Conservation (phyloP, 306 rosid genomes). For the Vigna unguiculata region DNA sequence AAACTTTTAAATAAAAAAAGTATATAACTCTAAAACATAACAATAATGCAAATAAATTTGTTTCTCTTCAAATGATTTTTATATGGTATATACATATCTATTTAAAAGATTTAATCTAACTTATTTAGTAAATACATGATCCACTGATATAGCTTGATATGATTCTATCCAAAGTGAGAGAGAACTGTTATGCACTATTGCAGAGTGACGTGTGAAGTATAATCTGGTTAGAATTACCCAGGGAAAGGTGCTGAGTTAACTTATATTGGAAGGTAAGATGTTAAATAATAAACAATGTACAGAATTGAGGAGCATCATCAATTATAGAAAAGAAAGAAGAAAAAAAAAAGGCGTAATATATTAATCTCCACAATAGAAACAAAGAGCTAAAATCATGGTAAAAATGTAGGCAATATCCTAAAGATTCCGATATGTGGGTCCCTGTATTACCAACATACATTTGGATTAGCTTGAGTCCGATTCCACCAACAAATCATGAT, state of each 20-base stretch:
- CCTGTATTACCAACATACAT: slow-evolving; percentile 38
- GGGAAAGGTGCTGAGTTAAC: not conserved
- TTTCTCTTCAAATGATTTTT: not conserved
- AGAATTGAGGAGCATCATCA: slow-evolving; percentile 36
- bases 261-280: not conserved
- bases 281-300: slow-evolving; percentile 18
- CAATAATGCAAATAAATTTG: too few species aligned
- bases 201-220: too few species aligned
- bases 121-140: too few species aligned
- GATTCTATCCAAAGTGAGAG: too few species aligned
- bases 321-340: not conserved
- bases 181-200: too few species aligned
- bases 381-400: slow-evolving; percentile 48
- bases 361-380: slow-evolving; percentile 23
- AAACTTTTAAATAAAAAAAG: too few species aligned
- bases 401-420: slow-evolving; percentile 54
- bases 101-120: too few species aligned
- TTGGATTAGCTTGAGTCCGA: slow-evolving; percentile 46
- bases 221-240: not conserved
- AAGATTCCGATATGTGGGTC: slow-evolving; percentile 66
- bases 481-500: slow-evolving; percentile 48
- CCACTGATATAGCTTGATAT: too few species aligned
- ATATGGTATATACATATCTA: too few species aligned
- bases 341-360: slow-evolving; percentile 2
- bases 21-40: not conserved